Percentiles rank a stretch among this genome's conserved stretches.
Evolutionary conservation across 176 grass and related monocot species (phyloP).

Genomic region (Dendrocalamus sinicus): DNA sequence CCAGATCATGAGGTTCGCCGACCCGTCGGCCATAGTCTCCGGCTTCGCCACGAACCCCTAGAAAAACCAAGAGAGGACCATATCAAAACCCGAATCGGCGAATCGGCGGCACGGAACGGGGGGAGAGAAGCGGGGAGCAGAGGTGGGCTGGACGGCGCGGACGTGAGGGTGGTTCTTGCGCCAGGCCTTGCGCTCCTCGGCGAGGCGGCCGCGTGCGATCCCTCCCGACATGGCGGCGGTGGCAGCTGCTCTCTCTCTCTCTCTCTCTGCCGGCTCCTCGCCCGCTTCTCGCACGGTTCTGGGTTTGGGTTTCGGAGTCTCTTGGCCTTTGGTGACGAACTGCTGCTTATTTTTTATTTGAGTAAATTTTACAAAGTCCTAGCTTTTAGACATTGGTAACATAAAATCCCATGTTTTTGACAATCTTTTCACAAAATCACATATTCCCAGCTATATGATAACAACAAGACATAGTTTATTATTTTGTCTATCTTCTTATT

Average conservation of each 20-base stretch:
- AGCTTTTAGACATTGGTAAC: too few species aligned
- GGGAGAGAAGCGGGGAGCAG: too few species aligned
- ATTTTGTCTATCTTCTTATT: too few species aligned
- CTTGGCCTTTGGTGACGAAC: neutral
- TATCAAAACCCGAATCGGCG: slow-evolving; percentile 33
- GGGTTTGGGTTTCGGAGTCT: slow-evolving; percentile 1
- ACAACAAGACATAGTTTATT: too few species aligned
- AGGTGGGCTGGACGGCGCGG: neutral
- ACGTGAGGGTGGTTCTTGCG: slow-evolving; percentile 76
- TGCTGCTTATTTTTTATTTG: too few species aligned
- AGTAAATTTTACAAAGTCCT: too few species aligned
- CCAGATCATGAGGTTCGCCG: slow-evolving; percentile 72
- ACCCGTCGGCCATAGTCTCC: slow-evolving; percentile 55
- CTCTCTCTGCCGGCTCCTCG: too few species aligned
- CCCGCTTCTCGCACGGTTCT: neutral
- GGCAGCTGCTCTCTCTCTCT: neutral
- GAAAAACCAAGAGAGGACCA: neutral
- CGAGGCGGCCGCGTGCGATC: slow-evolving; percentile 68
- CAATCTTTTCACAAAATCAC: too few species aligned
- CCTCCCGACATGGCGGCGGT: slow-evolving; percentile 63
- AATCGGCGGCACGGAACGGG: neutral
- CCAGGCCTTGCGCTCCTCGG: slow-evolving; percentile 82
- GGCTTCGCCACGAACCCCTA: slow-evolving; percentile 78
- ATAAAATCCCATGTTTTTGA: too few species aligned
- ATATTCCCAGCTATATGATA: too few species aligned